Evolutionary conservation across 306 rosid genomes (phyloP), one percentile per base, ranked within the genome.

Genomic region (Oemleria cerasiformis): DNA sequence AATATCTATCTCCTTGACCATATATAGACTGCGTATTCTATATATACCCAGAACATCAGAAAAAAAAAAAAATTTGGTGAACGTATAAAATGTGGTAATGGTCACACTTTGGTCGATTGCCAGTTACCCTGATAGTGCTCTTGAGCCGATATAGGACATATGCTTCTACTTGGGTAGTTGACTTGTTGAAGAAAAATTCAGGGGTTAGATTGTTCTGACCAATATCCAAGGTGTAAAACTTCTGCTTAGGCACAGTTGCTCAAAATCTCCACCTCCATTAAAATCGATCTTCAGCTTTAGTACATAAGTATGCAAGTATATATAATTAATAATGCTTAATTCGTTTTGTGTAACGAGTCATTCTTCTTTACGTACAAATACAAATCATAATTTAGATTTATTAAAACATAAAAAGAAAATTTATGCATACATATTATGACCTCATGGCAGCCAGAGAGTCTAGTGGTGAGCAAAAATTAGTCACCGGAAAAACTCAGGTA

Each of bases 1-100:
- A 87, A 12, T 73, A 82, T 49, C 89, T 84, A 19, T 88, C 89
- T 16, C 86, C 86, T 77, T 82, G 77, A 64, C 77, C 73, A 49
- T 91, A 77, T 17, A 87, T 76, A 61, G 75, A 51, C 92, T 88
- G 38, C 7, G 36, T 43, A n/a, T n/a, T n/a, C n/a, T n/a, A n/a
- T n/a, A n/a, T n/a, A n/a, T n/a, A n/a, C n/a, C n/a, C n/a, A n/a
- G n/a, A n/a, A n/a, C n/a, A n/a, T n/a, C n/a, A n/a, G n/a, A n/a
- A n/a, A n/a, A n/a, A n/a, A n/a, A n/a, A n/a, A 50, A 9, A 14
- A 74, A n/a, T 30, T 8, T 45, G 21, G 20, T 16, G n/a, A 15
- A 17, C 1, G 3, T 0, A n/a, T 13, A 59, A 3, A 38, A 11
- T 53, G 25, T 19, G 17, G 57, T n/a, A n/a, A n/a, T n/a, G n/a